Evolutionary conservation across 2,329 filamentous ascomycete genomes (phyloP).

Genomic region (Sclerotinia borealis): DNA sequence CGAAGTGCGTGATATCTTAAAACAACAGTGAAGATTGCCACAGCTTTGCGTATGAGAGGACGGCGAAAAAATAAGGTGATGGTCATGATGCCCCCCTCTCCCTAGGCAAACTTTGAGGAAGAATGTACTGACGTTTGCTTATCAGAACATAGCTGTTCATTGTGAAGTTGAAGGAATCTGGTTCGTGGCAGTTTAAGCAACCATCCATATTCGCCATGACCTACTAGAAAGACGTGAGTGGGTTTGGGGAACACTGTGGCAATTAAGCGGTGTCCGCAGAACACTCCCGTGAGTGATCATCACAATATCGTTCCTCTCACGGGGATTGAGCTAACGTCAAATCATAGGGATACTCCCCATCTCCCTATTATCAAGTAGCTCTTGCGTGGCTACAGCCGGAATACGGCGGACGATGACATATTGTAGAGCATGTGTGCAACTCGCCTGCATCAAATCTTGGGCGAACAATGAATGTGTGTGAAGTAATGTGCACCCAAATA

Average conservation of each 20-base stretch:
- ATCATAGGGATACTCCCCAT: not conserved
- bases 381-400: not conserved
- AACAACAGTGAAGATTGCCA: not conserved
- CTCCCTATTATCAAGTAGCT: not conserved
- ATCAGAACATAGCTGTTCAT: not conserved
- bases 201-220: not conserved
- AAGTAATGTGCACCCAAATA: not conserved
- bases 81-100: not conserved
- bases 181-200: not conserved
- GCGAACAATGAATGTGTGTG: not conserved
- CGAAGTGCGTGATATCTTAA: not conserved
- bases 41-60: not conserved
- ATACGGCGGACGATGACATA: not conserved
- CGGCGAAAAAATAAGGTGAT: not conserved
- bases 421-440: not conserved
- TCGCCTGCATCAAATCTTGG: not conserved
- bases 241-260: not conserved
- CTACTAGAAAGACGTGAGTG: not conserved
- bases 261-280: not conserved
- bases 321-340: not conserved
- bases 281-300: not conserved
- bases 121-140: not conserved
- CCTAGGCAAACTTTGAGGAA: not conserved
- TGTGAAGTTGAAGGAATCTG: not conserved
- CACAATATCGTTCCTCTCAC: not conserved